These are phyloP conservation scores for Tolypocladium inflatum DNA, from an alignment of 2,329 filamentous ascomycete genomes.

Conservation along the genomic window DNA sequence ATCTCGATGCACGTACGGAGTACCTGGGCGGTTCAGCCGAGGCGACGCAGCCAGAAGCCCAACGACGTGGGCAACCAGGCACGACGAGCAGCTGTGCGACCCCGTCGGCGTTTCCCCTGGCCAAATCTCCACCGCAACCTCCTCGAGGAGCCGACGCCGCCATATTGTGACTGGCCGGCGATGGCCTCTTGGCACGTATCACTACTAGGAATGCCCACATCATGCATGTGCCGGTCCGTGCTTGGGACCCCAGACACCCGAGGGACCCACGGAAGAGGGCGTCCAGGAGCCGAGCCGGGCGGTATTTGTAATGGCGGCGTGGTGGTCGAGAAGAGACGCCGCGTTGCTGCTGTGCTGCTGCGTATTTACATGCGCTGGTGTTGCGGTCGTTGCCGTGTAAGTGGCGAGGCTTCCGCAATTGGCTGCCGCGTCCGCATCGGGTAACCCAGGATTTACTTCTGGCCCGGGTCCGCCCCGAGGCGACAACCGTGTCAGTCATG, in stretches of 20 bases:
- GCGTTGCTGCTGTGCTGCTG: neutral
- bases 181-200: neutral
- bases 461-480: too few species aligned
- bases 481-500: too few species aligned
- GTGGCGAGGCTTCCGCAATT: neutral
- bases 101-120: too few species aligned
- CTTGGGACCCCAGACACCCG: neutral
- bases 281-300: too few species aligned
- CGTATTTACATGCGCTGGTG: neutral
- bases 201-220: neutral
- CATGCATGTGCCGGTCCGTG: neutral
- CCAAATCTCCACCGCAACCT: neutral
- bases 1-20: too few species aligned
- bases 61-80: too few species aligned
- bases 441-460: too few species aligned
- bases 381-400: neutral
- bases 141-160: neutral
- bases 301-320: neutral
- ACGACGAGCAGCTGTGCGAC: neutral
- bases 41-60: too few species aligned
- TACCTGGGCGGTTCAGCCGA: too few species aligned
- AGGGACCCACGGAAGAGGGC: neutral
- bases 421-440: neutral
- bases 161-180: neutral
- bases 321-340: neutral